phyloP scores from a whole-genome alignment of 305 asterid species.

The Rubia peregrina region DNA sequence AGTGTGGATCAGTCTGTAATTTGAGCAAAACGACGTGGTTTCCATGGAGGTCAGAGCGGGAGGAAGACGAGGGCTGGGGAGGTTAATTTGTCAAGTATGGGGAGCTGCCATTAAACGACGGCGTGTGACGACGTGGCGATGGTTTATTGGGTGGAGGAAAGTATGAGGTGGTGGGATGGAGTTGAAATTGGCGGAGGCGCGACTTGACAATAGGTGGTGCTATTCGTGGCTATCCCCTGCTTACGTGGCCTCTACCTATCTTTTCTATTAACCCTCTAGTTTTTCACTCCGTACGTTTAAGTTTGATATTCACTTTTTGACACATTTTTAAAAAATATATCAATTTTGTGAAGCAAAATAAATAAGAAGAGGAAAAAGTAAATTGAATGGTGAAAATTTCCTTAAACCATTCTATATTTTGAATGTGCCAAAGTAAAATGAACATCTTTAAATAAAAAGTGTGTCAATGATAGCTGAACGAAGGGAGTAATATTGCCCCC shows the following conservation, averaged over 20 bases:
- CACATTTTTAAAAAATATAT: too few relatives aligned
- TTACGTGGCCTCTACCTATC: background rate
- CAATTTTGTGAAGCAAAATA: too few relatives aligned
- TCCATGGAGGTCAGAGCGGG: slow-evolving; percentile 12
- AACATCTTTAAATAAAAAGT: too few relatives aligned
- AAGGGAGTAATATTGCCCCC: too few relatives aligned
- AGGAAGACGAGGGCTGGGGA: background rate
- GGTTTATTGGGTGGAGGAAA: background rate
- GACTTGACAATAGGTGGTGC: background rate
- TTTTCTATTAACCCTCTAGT: too few relatives aligned
- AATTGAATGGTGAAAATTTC: too few relatives aligned
- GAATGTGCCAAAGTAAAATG: too few relatives aligned
- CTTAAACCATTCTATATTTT: too few relatives aligned
- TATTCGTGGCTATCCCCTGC: background rate
- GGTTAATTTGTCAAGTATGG: background rate
- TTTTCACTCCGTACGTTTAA: too few relatives aligned
- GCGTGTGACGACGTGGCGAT: background rate
- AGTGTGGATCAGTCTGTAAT: background rate
- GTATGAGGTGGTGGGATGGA: background rate
- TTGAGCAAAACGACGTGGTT: slow-evolving; percentile 4
- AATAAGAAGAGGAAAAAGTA: too few relatives aligned
- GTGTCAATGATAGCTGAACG: too few relatives aligned
- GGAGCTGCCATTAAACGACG: slow-evolving; percentile 1
- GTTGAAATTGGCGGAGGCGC: background rate
- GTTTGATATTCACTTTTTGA: too few relatives aligned